These are phyloP conservation scores for Torrubiellomyces zombiae DNA, from an alignment of 2,329 filamentous ascomycete genomes.

Conservation along the genomic window DNA sequence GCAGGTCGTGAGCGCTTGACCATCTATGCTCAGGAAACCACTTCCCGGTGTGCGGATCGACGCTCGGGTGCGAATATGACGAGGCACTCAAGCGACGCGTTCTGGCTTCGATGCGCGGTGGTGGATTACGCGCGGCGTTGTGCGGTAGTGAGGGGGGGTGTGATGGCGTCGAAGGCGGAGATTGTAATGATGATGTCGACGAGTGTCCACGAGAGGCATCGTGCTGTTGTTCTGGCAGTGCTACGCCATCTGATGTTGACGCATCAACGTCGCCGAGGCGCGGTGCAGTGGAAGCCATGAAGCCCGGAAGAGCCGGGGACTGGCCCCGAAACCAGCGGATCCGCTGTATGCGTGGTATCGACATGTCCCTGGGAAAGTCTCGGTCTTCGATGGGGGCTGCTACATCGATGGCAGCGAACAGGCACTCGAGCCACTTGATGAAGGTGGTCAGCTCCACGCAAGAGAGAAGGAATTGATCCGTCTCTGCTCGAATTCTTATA, in stretches of 20 bases:
- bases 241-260: neutral
- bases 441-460: constrained; percentile 48
- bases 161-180: neutral
- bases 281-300: constrained; percentile 1
- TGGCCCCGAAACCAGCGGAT: constrained; percentile 31
- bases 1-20: constrained; percentile 37
- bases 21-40: constrained; percentile 39
- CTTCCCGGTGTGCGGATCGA: constrained; percentile 34
- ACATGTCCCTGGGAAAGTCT: constrained; percentile 43
- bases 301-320: constrained; percentile 11
- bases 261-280: neutral
- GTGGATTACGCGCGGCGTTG: constrained; percentile 7
- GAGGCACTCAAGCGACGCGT: constrained; percentile 25
- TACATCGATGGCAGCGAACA: constrained; percentile 60
- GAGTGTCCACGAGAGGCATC: constrained; percentile 2
- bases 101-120: constrained; percentile 13
- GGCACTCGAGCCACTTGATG: constrained; percentile 49
- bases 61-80: constrained; percentile 26
- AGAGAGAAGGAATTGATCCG: constrained; percentile 56
- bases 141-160: no score
- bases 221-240: neutral
- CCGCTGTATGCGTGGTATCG: constrained; percentile 39
- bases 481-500: constrained; percentile 55
- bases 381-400: constrained; percentile 55
- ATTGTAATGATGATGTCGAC: constrained; percentile 1